Percentiles rank a stretch among this genome's conserved stretches.
These are phyloP conservation scores for Pyrenophora graminea DNA, from an alignment of 2,329 filamentous ascomycete genomes.

Conservation along the genomic window DNA sequence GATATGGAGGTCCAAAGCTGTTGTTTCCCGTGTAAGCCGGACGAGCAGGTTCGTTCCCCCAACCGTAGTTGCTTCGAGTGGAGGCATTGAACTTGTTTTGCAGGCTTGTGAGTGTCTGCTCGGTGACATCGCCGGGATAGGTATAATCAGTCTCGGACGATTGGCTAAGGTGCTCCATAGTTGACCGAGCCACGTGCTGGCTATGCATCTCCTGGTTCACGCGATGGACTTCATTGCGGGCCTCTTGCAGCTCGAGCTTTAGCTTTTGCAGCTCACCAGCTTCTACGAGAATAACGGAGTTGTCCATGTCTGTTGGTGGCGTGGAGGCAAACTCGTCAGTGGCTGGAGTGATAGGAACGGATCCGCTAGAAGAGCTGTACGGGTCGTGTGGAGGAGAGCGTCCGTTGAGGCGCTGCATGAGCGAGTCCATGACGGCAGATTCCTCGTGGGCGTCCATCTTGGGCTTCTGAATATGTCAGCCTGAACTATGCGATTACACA, in stretches of 20 bases:
- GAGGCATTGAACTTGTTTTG: slow-evolving; percentile 58
- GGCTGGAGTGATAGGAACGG: slow-evolving; percentile 66
- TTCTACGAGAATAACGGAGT: slow-evolving; percentile 41
- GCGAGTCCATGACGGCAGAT: slow-evolving; percentile 59
- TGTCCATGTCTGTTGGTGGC: slow-evolving; percentile 30
- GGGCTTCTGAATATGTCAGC: slow-evolving; percentile 52
- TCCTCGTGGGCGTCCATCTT: slow-evolving; percentile 50
- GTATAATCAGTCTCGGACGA: slow-evolving; percentile 57
- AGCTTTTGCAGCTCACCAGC: slow-evolving; percentile 68
- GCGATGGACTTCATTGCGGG: slow-evolving; percentile 70
- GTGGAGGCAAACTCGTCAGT: slow-evolving; percentile 57
- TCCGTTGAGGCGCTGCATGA: slow-evolving; percentile 74
- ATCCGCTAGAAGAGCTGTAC: slow-evolving; percentile 62
- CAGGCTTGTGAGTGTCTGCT: slow-evolving; percentile 56
- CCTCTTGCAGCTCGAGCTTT: slow-evolving; percentile 71
- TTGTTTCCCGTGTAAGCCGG: slow-evolving; percentile 30
- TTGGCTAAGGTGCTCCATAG: slow-evolving; percentile 61
- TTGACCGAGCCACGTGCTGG: slow-evolving; percentile 64
- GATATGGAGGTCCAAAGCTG: slow-evolving; percentile 30
- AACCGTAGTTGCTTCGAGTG: slow-evolving; percentile 47
- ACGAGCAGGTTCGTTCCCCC: slow-evolving; percentile 32
- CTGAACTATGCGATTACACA: not conserved
- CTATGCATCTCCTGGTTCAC: slow-evolving; percentile 74
- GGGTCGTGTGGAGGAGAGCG: slow-evolving; percentile 52
- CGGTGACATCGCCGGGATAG: slow-evolving; percentile 51